A percentile compares a stretch with the other conserved stretches of the same genome.
Conservation (phyloP, 1,284 basidiomycete genomes). For the Pseudozyma sp. region DNA sequence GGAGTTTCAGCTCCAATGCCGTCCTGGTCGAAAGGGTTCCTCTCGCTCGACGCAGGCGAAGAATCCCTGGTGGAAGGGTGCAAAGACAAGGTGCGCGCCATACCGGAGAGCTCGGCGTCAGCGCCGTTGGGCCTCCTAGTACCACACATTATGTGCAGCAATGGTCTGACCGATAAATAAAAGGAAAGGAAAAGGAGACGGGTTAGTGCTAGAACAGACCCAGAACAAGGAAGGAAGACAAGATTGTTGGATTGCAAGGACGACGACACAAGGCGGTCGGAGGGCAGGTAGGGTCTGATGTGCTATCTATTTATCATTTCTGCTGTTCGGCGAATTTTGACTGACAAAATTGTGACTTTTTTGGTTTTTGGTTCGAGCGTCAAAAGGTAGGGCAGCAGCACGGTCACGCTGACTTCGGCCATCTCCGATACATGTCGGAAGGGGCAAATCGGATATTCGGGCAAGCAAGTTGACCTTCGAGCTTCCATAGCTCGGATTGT, state of each 20-base stretch:
- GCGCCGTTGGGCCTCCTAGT: constrained; percentile 29
- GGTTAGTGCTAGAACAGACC: not conserved
- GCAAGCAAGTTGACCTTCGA: not conserved
- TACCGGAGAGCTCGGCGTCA: constrained; percentile 31
- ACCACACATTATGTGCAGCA: constrained; percentile 33
- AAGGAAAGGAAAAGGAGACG: constrained; percentile 2
- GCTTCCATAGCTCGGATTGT: not conserved
- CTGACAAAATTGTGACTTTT: not conserved
- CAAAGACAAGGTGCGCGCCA: constrained; percentile 26
- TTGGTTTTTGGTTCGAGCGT: not conserved
- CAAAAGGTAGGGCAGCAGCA: not conserved
- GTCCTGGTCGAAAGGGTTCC: constrained; percentile 34
- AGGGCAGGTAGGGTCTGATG: constrained; percentile 1
- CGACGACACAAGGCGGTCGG: constrained; percentile 10
- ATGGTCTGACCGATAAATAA: not conserved
- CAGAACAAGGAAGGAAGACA: constrained; percentile 11
- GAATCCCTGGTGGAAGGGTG: constrained; percentile 34
- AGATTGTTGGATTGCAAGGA: constrained; percentile 16
- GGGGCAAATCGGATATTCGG: not conserved
- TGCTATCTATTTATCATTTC: constrained; percentile 4
- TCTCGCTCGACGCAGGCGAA: constrained; percentile 43
- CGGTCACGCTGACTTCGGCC: too few species aligned
- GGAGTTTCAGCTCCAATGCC: constrained; percentile 35
- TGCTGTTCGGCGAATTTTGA: not conserved
- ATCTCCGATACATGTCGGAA: too few species aligned